Evolutionary conservation across 352 stramenopile species (phyloP).

Genomic region (Hyaloperonospora arabidopsidis): DNA sequence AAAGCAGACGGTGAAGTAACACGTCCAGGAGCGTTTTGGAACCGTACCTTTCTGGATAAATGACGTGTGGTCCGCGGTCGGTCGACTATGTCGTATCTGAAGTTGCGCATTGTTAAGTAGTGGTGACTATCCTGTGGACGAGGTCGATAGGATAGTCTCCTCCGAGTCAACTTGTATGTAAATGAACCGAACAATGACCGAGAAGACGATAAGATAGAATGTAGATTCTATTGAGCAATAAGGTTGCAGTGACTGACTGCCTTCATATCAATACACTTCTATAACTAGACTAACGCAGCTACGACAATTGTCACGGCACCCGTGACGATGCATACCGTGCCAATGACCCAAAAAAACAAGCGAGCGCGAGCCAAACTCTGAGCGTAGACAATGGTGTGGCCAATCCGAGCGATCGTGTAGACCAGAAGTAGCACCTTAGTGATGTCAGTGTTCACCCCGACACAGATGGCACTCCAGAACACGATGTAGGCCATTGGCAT

Average conservation of each 20-base stretch:
- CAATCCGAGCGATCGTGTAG: conserved; percentile 38
- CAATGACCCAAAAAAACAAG: conserved; percentile 26
- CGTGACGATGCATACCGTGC: conserved; percentile 24
- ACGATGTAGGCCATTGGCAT: conserved; percentile 49
- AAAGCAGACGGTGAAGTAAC: too few species aligned
- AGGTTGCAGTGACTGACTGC: conserved; percentile 1
- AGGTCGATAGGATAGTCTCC: too few species aligned
- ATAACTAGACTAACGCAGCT: conserved; percentile 9
- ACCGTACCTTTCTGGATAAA: too few species aligned
- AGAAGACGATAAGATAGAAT: neutral
- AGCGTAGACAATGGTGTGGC: conserved; percentile 41
- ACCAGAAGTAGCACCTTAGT: conserved; percentile 24
- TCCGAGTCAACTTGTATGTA: too few species aligned
- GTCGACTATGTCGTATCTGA: too few species aligned
- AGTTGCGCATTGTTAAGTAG: too few species aligned
- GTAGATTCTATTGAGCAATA: conserved; percentile 1
- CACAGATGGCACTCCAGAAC: conserved; percentile 34
- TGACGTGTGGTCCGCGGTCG: too few species aligned
- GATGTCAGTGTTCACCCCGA: conserved; percentile 28
- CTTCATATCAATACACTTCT: conserved; percentile 1
- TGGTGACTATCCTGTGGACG: too few species aligned
- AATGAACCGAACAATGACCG: too few species aligned
- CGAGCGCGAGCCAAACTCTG: conserved; percentile 23
- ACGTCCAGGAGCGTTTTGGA: too few species aligned
- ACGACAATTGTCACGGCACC: conserved; percentile 13